Base-by-base conservation (phyloP, 208 protist species). In the Wallacemonas collosoma region DNA sequence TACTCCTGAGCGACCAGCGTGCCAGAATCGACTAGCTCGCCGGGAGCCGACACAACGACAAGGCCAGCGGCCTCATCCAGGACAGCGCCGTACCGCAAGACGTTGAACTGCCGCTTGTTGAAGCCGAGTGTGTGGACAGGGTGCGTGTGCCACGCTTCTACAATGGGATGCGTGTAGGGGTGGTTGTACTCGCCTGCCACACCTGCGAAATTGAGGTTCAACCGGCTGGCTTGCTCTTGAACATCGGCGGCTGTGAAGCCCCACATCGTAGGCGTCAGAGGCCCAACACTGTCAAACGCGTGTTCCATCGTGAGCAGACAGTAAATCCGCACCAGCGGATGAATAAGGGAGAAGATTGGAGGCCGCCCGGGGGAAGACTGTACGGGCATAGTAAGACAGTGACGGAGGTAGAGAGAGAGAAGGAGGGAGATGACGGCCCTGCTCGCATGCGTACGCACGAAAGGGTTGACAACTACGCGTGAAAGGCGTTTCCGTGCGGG, bases 71-170 rank as follows among this genome's bases (percentile, higher is more conserved):
- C 85, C 38, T 73, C 80, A 68, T 96, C 82, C 9, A 94, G 65
- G 39, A 96, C 84, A 50, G 93, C 80, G 26, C 92, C 92, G 69
- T 96, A 94, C 9, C 86, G 82, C 47, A 96, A 80, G 2, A 96
- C 76, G 57, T 96, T 81, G 72, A 96, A 93, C 75, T 96, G 92
- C 40, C 79, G 83, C 65, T 82, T 82, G 60, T 87, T 82, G 45
- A 96, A 61, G 40, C 76, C 74, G 35, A 69, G 61, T 7, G 82
- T 86, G 68, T 89, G 80, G 12, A 96, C 61, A 5, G 82, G 83
- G 72, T 93, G 84, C 11, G 51, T 64, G 12, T 85, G 74, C 72
- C 91, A 87, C 41, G 85, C 81, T 26, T 72, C 54, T 44, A 79
- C 74, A 1, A 95, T 69, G 8, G 88, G 81, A 76, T 96, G 89